Conservation (phyloP, 176 grass and related monocot species). For the Typha latifolia region DNA sequence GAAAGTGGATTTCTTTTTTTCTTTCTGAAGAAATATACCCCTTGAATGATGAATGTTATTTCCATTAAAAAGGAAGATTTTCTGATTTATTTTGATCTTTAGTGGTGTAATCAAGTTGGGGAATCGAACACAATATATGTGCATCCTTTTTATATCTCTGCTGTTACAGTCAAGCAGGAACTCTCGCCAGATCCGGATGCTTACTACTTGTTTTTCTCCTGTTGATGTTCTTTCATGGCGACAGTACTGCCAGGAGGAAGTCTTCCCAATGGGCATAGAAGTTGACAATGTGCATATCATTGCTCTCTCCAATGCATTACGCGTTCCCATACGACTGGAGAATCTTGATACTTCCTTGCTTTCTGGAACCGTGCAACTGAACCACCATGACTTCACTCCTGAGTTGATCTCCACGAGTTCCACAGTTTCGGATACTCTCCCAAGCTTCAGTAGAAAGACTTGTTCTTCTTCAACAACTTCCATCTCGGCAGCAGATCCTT, state of each 20-base stretch:
- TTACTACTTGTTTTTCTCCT: neutral
- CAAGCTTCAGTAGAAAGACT: too few species aligned
- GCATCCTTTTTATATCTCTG: neutral
- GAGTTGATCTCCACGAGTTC: neutral
- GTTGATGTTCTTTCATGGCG: neutral
- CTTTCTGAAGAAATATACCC: too few species aligned
- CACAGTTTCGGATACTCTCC: too few species aligned
- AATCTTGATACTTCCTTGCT: neutral
- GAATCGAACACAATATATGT: neutral
- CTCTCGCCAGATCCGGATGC: neutral
- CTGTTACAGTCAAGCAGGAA: slow-evolving; percentile 3
- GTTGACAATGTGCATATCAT: neutral
- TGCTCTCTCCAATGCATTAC: neutral
- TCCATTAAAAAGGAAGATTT: too few species aligned
- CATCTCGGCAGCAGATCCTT: neutral
- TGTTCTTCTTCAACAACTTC: neutral
- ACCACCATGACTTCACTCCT: neutral
- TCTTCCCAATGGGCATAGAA: neutral
- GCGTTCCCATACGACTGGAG: neutral
- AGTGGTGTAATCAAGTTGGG: too few species aligned
- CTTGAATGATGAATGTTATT: too few species aligned
- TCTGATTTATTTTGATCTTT: too few species aligned
- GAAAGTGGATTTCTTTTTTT: too few species aligned
- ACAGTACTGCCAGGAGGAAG: neutral
- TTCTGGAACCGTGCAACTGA: neutral